Evolutionary conservation across 1,284 basidiomycete species (phyloP).

Genomic region (Cutaneotrichosporon dermatis): DNA sequence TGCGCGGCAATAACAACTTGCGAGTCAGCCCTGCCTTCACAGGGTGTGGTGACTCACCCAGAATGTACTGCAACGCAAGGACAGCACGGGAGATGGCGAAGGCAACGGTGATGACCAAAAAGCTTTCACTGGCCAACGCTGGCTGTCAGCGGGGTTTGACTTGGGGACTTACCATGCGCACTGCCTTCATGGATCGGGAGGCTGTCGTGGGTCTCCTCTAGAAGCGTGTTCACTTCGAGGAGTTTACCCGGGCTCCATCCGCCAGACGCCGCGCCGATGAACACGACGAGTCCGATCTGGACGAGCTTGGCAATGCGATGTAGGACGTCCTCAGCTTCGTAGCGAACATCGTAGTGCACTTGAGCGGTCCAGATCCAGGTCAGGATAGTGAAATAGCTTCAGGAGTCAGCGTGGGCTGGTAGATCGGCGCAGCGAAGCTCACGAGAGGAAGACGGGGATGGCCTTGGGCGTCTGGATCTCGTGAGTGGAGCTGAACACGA

Average conservation of each 20-base stretch:
- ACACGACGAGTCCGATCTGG: constrained; percentile 32
- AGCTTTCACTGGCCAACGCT: constrained; percentile 2
- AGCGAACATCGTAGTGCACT: constrained; percentile 33
- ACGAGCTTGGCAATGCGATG: constrained; percentile 29
- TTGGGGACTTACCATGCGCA: neutral
- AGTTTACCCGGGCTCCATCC: constrained; percentile 21
- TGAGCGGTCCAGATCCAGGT: constrained; percentile 28
- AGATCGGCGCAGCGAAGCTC: too few relatives aligned
- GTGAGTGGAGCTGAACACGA: too few relatives aligned
- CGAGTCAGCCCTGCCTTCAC: too few relatives aligned
- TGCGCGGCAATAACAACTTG: too few relatives aligned
- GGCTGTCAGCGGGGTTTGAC: too few relatives aligned
- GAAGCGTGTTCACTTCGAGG: too few relatives aligned
- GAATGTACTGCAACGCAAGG: constrained; percentile 23
- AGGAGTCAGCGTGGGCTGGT: too few relatives aligned
- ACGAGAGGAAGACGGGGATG: too few relatives aligned
- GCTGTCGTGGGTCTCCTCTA: too few relatives aligned
- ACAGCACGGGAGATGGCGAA: constrained; percentile 18
- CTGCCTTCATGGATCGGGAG: neutral
- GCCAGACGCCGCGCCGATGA: constrained; percentile 32
- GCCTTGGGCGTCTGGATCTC: too few relatives aligned
- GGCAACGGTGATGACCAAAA: constrained; percentile 25
- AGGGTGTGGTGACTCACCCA: constrained; percentile 8
- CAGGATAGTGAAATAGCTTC: too few relatives aligned
- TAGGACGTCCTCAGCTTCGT: constrained; percentile 27